A percentile compares a stretch with the other conserved stretches of the same genome.
These are phyloP conservation scores for Curvularia eragrostidis DNA, from an alignment of 2,329 filamentous ascomycete species.

Conservation along the genomic window DNA sequence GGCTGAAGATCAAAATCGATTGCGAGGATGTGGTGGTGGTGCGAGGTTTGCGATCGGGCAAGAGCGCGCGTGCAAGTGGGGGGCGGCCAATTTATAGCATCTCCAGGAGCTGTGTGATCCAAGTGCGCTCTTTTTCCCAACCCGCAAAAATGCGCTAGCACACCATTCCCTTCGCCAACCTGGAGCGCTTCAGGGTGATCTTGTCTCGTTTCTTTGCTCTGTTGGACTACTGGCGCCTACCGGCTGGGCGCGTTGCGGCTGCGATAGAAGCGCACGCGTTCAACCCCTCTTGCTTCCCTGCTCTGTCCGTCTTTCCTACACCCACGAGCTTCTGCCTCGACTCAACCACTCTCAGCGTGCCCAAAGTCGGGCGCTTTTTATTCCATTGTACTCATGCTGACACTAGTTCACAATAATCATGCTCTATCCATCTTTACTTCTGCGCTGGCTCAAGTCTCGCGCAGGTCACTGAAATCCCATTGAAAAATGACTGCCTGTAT, in stretches of 20 bases:
- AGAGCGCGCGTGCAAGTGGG: constrained; percentile 36
- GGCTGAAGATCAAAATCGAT: constrained; percentile 31
- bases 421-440: background rate
- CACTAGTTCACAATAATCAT: background rate
- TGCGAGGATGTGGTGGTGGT: constrained; percentile 23
- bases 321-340: constrained; percentile 11
- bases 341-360: constrained; percentile 4
- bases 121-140: constrained; percentile 20
- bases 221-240: constrained; percentile 31
- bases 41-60: constrained; percentile 36
- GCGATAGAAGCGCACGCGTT: constrained; percentile 22
- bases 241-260: constrained; percentile 25
- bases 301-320: constrained; percentile 16
- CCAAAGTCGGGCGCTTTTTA: background rate
- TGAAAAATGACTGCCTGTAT: background rate
- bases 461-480: background rate
- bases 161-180: constrained; percentile 3
- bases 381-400: background rate
- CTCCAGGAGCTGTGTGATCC: constrained; percentile 19
- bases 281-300: constrained; percentile 23
- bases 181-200: constrained; percentile 17
- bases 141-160: constrained; percentile 1
- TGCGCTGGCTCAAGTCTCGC: background rate
- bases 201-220: constrained; percentile 31
- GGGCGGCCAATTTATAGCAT: constrained; percentile 39